These are phyloP conservation scores for Podila epicladia DNA, from an alignment of 192 early-diverging fungal genomes.

Conservation along the genomic window DNA sequence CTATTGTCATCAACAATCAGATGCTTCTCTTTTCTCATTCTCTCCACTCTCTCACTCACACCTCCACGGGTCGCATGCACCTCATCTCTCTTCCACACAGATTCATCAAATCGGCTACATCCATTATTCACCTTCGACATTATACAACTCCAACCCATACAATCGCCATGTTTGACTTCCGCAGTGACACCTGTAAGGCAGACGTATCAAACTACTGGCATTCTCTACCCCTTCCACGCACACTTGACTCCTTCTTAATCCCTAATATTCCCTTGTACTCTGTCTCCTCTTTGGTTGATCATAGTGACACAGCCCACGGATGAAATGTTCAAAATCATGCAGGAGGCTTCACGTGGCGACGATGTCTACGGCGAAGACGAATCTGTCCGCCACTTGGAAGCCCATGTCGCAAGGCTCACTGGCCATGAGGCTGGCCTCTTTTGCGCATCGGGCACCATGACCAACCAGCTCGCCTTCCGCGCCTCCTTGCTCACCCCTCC, in stretches of 20 bases:
- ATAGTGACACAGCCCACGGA: conserved; percentile 64
- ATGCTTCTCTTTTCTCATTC: neutral
- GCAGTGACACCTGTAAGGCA: conserved; percentile 59
- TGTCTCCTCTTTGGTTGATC: neutral
- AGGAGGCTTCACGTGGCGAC: conserved; percentile 61
- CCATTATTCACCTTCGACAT: neutral
- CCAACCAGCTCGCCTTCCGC: conserved; percentile 84
- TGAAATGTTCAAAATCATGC: conserved; percentile 70
- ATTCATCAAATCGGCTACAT: neutral
- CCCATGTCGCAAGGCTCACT: conserved; percentile 69
- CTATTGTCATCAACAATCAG: neutral
- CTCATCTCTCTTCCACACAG: neutral
- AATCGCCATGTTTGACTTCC: conserved; percentile 48
- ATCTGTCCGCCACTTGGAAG: conserved; percentile 71
- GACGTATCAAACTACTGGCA: neutral
- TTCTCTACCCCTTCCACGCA: neutral
- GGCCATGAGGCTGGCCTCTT: conserved; percentile 86
- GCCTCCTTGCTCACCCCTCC: conserved; percentile 79
- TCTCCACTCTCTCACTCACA: neutral
- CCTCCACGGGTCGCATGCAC: neutral
- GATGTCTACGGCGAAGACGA: conserved; percentile 80
- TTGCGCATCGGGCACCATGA: conserved; percentile 82
- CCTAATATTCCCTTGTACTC: neutral
- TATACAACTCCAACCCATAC: neutral
- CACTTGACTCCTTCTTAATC: neutral